Base-by-base conservation (phyloP, 208 protist genomes). In the Wallacemonas sp. region DNA sequence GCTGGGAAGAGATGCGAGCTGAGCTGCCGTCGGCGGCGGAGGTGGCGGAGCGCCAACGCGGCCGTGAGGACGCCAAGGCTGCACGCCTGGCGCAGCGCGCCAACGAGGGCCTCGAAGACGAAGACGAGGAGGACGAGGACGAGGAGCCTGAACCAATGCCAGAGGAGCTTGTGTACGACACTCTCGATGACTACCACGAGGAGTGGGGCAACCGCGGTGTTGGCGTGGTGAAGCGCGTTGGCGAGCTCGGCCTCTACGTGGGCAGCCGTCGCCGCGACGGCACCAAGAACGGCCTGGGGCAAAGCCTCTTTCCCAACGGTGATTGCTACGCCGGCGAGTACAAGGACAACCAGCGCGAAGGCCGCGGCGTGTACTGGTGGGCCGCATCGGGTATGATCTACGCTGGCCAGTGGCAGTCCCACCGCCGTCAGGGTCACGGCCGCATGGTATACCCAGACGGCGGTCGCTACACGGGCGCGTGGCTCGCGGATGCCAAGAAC, bases 321-420 rank as follows among this genome's bases (percentile, higher is more conserved):
- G 91, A 96, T 69, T 88, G 77, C 63, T 96, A 96, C 73, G 62
- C 87, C 0, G 91, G 91, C 1, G 82, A 91, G 71, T 96, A 94
- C 79, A 65, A 69, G 22, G 69, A 89, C 36, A 96, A 96, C 70
- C 72, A 82, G 57, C 91, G 91, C 10, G 71, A 93, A 36, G 88
- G 91, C 28, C 36, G 61, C 29, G 91, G 91, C 7, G 70, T 86
- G 38, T 96, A 96, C 68, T 94, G 80, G 83, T 96, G 87, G 87
- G 57, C 79, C 11, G 45, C 64, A 46, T 59, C 79, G 2, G 71
- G 67, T 29, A 77, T 81, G 16, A 36, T 97, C 8, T 97, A 97
- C 77, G 61, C 33, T 36, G 92, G 92, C 1, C 38, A 79, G 55
- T 95, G 89, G 89, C 33, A 76, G 52, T 39, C 61, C 23, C 90